Evolutionary conservation across 169 alveolate genomes (phyloP).

Genomic region (Plasmodium adleri): DNA sequence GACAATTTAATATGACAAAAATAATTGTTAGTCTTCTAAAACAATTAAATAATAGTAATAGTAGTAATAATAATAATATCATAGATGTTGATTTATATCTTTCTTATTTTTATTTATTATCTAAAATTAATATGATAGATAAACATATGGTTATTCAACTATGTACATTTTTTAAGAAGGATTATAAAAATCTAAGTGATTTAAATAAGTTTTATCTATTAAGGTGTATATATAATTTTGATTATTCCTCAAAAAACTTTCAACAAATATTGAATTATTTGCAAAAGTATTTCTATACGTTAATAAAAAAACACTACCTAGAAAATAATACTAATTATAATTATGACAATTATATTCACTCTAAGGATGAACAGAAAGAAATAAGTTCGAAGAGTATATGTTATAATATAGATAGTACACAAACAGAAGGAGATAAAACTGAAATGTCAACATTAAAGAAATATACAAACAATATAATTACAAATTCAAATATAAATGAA

Average conservation of each 20-base stretch:
- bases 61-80: too few species aligned
- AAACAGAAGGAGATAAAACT: not conserved
- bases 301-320: constrained; percentile 11
- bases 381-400: too few species aligned
- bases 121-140: constrained; percentile 35
- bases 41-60: not conserved
- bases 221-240: constrained; percentile 30
- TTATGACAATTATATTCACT: too few species aligned
- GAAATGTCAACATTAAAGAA: not conserved
- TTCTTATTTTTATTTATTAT: constrained; percentile 16
- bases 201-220: constrained; percentile 39
- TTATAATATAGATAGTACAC: not conserved
- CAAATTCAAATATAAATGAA: not conserved
- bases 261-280: constrained; percentile 37
- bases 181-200: constrained; percentile 9
- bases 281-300: constrained; percentile 17
- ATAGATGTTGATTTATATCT: constrained; percentile 14
- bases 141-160: constrained; percentile 30
- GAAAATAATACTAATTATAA: too few species aligned
- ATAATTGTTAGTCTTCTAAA: constrained; percentile 27
- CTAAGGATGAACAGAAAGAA: too few species aligned
- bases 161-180: constrained; percentile 1
- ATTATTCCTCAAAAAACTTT: constrained; percentile 29
- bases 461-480: not conserved
- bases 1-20: constrained; percentile 21